Evolutionary conservation across 75 land plant genomes (phyloP), one percentile per base, ranked within the genome.

Genomic region (Cupressus sempervirens): DNA sequence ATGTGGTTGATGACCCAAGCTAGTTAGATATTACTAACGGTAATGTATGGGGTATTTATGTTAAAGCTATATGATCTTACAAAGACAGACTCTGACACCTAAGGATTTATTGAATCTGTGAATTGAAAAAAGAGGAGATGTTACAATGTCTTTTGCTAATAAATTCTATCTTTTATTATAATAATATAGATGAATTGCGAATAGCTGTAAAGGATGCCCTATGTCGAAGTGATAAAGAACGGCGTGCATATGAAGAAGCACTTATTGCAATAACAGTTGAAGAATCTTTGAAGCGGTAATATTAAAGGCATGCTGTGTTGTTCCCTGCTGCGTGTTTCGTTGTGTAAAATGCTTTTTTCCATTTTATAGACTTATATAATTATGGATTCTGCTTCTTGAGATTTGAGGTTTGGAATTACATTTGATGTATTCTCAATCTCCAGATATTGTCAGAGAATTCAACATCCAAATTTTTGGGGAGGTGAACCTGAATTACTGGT

Each of bases 401-500:
- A 9, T 80, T 35, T 82, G 16, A 29, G 0, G 16, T 29, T 54
- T 46, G 6, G 20, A 79, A 79, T 26, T 79, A 11, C 50, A 40
- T 45, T n/a, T 79, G 81, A 79, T 79, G n/a, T 79, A 45, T 79
- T 79, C n/a, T 50, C n/a, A 76, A 65, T 68, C 67, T 40, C 65
- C 80, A 96, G 98, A 83, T 96, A 96, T 84, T 96, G 98, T 89
- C 97, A 95, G 82, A 90, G 95, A 26, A 95, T 96, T 77, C 75
- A 75, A 53, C 83, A 89, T n/a, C 58, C 95, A 88, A 91, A 94
- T 84, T 96, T 95, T 82, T 96, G 98, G 98, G 98, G 98, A 74
- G 98, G 98, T 41, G 98, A 96, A 86, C 91, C 98, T 34, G 98
- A 96, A 83, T 84, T 96, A 20, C 89, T 96, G 93, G 98, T 96